Percentiles rank a stretch among this genome's conserved stretches.
Evolutionary conservation across 2,329 filamentous ascomycete species (phyloP).

Genomic region (Pyrenophora seminiperda): DNA sequence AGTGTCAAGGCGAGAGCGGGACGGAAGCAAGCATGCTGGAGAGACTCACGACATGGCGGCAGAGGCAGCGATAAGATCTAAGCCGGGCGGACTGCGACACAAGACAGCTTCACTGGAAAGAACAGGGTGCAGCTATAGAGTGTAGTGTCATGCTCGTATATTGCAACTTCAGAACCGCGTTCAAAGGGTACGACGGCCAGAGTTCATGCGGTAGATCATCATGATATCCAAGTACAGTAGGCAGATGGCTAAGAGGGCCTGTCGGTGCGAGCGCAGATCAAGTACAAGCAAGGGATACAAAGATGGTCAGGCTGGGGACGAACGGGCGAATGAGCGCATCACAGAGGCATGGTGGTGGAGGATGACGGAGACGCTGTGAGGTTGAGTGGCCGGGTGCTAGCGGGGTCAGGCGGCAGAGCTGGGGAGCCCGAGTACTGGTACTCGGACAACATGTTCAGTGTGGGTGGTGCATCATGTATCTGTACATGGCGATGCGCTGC

Average conservation of each 20-base stretch:
- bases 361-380: conserved; percentile 40
- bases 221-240: conserved; percentile 45
- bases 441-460: conserved; percentile 17
- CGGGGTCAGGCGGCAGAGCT: conserved; percentile 29
- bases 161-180: conserved; percentile 34
- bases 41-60: conserved; percentile 49
- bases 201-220: conserved; percentile 44
- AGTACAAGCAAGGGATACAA: conserved; percentile 49
- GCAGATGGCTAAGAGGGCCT: conserved; percentile 30
- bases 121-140: conserved; percentile 29
- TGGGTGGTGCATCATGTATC: conserved; percentile 25
- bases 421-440: conserved; percentile 35
- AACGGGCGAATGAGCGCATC: conserved; percentile 43
- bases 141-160: conserved; percentile 45
- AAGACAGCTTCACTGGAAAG: conserved; percentile 39
- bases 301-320: conserved; percentile 43
- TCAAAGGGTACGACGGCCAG: conserved; percentile 40
- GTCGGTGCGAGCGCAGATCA: conserved; percentile 46
- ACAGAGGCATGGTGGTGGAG: conserved; percentile 37
- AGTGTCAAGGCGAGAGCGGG: conserved; percentile 11
- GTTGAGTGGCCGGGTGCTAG: conserved; percentile 40
- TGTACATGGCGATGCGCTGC: conserved; percentile 34
- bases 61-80: conserved; percentile 27
- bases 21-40: conserved; percentile 22
- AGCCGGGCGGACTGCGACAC: conserved; percentile 29